Evolutionary conservation across 345 rosid genomes (phyloP), one percentile per base, ranked within the genome.

Genomic region (Syzygium grande): DNA sequence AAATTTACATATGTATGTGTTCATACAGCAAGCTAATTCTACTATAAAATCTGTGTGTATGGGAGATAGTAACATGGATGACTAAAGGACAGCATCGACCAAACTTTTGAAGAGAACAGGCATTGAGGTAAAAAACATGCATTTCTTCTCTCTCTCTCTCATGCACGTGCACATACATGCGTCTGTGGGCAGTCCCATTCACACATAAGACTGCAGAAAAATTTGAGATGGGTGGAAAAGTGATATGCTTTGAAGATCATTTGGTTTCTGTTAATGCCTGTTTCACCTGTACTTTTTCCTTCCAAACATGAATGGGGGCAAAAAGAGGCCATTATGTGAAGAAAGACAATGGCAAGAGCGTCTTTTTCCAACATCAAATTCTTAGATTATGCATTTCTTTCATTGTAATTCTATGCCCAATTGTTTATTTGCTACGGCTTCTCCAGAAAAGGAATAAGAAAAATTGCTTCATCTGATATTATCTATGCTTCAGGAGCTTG

Each of bases 401-500:
- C 2, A 34, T 34, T 73, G 46, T 19, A 17, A 73, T 73, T 34
- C 2, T 1, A 30, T 34, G 80, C 43, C 21, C 34, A 16, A 54
- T 85, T 54, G 30, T 55, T 30, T 55, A 55, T 58, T 30, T 34
- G 19, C 25, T 34, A 34, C 25, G 38, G 43, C 23, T 34, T 73
- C 7, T 73, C 80, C 7, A 4, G 49, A 73, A 73, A 73, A 73
- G 80, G 80, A 73, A 9, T 9, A 34, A 73, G 80, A 73, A 34
- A 11, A 73, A 19, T 73, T 73, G 80, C 46, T 73, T 43, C 21
- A 63, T 58, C 5, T 53, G 77, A 30, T 87, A 58, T 15, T 25
- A 84, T 91, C 90, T 63, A 43, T 90, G 53, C 84, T 56, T 85
- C 92, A 95, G 98, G 99, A 97, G 92, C 92, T 97, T 51, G 89